phyloP scores from a whole-genome alignment of 176 grass and related monocot genomes.

The Juncus inflexus region DNA sequence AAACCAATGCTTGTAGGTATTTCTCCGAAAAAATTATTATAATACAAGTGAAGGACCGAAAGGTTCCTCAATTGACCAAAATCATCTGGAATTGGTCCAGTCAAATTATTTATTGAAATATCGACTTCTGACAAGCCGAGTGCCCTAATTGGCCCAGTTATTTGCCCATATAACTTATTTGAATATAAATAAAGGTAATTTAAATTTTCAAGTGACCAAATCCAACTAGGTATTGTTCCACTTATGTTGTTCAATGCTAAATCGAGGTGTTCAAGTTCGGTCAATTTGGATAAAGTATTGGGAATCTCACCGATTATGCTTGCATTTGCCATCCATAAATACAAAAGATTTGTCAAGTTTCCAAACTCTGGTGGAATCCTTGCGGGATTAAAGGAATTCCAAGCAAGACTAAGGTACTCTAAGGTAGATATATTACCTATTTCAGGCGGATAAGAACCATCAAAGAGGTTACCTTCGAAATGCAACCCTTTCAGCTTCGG shows the following conservation, averaged over 20 bases:
- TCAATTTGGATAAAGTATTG: slow-evolving; percentile 11
- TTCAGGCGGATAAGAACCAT: slow-evolving; percentile 44
- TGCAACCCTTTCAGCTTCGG: slow-evolving; percentile 29
- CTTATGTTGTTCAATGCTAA: slow-evolving; percentile 28
- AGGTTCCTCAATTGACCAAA: slow-evolving; percentile 42
- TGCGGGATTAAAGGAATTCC: slow-evolving; percentile 26
- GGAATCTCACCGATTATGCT: slow-evolving; percentile 35
- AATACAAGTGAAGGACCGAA: slow-evolving; percentile 31
- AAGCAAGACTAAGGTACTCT: slow-evolving; percentile 6
- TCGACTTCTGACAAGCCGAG: slow-evolving; percentile 34
- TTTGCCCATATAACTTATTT: slow-evolving; percentile 24
- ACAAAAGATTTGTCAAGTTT: slow-evolving; percentile 30
- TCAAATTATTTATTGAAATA: slow-evolving; percentile 44
- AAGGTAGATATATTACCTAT: slow-evolving; percentile 17
- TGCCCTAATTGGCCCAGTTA: not conserved
- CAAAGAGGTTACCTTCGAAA: slow-evolving; percentile 48
- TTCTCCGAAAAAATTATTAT: slow-evolving; percentile 43
- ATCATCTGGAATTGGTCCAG: slow-evolving; percentile 42
- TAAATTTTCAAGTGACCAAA: slow-evolving; percentile 38
- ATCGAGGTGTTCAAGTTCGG: slow-evolving; percentile 15
- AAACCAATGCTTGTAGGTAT: slow-evolving; percentile 52
- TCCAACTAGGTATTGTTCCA: slow-evolving; percentile 21
- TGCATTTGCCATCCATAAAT: slow-evolving; percentile 24
- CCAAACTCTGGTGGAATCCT: slow-evolving; percentile 29
- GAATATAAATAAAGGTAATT: not conserved